Conservation (phyloP, 441 rosid genomes). For the Biscutella laevigata region DNA sequence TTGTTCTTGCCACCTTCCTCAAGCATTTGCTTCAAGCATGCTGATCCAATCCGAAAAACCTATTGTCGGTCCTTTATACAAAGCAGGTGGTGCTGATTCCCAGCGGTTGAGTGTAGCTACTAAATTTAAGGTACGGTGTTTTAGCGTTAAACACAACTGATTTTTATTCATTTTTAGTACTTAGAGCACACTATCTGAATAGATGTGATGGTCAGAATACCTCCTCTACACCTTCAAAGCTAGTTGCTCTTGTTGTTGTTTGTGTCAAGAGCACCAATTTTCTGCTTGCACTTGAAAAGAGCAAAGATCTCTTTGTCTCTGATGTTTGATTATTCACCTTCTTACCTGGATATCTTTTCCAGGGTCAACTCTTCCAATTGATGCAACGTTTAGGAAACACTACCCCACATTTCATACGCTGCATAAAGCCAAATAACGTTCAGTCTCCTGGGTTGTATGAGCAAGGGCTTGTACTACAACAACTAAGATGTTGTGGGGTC, state of each 20-base stretch:
- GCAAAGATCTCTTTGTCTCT: too few relatives aligned
- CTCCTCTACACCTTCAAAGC: too few relatives aligned
- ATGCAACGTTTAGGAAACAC: conserved; percentile 95
- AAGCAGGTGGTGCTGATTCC: conserved; percentile 96
- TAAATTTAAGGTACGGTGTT: conserved; percentile 74
- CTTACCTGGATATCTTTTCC: conserved; percentile 15
- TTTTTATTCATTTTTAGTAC: too few relatives aligned
- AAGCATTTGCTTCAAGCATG: conserved; percentile 84
- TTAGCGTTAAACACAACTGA: conserved; percentile 9
- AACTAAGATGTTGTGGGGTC: conserved; percentile 96
- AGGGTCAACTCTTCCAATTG: conserved; percentile 93
- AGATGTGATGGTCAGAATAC: too few relatives aligned
- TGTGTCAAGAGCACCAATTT: too few relatives aligned
- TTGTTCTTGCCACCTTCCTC: conserved; percentile 83
- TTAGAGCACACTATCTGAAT: too few relatives aligned
- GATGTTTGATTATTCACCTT: too few relatives aligned
- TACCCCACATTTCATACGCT: conserved; percentile 95
- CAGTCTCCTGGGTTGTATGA: conserved; percentile 86
- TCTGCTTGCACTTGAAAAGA: too few relatives aligned
- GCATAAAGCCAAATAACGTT: conserved; percentile 84
- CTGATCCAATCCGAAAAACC: conserved; percentile 75
- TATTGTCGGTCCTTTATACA: conserved; percentile 72
- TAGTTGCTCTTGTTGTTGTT: too few relatives aligned
- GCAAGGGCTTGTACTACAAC: conserved; percentile 91
- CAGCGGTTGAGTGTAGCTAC: conserved; percentile 90